Evolutionary conservation across 1,139 yeast genomes (phyloP), one percentile per base, ranked within the genome.

Genomic region (Oligophagozyma castellii): DNA sequence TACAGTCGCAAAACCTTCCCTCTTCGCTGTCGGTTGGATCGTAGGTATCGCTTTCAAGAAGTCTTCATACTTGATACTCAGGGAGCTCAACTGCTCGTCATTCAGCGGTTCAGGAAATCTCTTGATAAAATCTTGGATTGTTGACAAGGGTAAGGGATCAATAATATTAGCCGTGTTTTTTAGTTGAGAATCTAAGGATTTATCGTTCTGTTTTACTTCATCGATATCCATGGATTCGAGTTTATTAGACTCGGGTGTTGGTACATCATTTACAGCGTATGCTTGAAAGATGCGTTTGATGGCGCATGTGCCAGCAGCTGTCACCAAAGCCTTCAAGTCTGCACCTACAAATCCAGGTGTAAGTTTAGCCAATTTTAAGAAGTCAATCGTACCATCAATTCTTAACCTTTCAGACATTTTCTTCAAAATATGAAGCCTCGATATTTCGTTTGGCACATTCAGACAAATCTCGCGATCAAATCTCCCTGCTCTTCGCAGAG

Each of bases 291-390:
- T 86, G 43, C 98, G 66, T 49, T 86, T 86, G 38, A 89, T 86
- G 1, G 98, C 96, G 36, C 83, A 70, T 16, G 86, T 79, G 32
- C 98, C 98, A 0, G 98, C 94, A 2, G 95, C 95, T 0, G 95
- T 75, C 1, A 84, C 93, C 35, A 89, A 65, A 14, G 96, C 93
- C 44, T 84, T 84, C 42, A 89, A 64, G 61, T 89, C 99, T 1
- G 98, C 98, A 26, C 98, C 99, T 3, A 89, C 99, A 55, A 76
- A 89, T 10, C 99, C 99, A 0, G 99, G 96, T 0, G 99, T 92
- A 59, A 83, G 59, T 48, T 86, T 86, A 1, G 98, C 95, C 28
- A 89, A 60, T 38, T 69, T 69, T 28, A 59, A 54, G 48, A 72
- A 81, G 41, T 86, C 83, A 41, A 86, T 71, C 11, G 65, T 70